Conservation (phyloP, 2,329 filamentous ascomycete genomes). For the Aspergillus pseudoglaucus region DNA sequence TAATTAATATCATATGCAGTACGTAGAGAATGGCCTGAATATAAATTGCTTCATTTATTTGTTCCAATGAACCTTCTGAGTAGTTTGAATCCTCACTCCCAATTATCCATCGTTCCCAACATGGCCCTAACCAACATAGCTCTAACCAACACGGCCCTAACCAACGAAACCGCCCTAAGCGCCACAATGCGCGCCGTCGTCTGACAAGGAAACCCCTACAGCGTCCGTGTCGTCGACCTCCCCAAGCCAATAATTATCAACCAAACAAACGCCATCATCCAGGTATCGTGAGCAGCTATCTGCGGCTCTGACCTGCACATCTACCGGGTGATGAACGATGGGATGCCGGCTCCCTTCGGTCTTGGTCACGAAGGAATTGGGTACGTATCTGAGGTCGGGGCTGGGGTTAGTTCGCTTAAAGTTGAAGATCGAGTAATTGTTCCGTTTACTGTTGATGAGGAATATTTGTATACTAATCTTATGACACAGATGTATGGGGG, state of each 20-base stretch:
- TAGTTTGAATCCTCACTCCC: neutral
- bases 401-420: conserved; percentile 6
- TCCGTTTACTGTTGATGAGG: conserved; percentile 7
- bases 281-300: conserved; percentile 28
- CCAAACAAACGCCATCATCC: conserved; percentile 30
- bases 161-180: neutral
- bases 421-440: conserved; percentile 19
- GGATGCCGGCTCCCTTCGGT: conserved; percentile 12
- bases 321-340: conserved; percentile 22
- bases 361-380: conserved; percentile 18
- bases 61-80: no score
- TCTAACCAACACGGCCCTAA: neutral
- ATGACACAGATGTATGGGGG: neutral
- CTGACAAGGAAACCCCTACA: conserved; percentile 20
- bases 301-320: conserved; percentile 33
- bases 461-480: conserved; percentile 4
- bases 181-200: conserved; percentile 24
- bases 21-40: neutral
- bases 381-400: conserved; percentile 12
- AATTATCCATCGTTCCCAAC: neutral
- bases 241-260: conserved; percentile 15
- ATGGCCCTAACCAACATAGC: neutral
- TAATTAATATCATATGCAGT: neutral
- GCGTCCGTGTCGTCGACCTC: conserved; percentile 18
- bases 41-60: neutral